Evolutionary conservation across 2,329 filamentous ascomycete genomes (phyloP).

Genomic region (Cladorrhinum sp.): DNA sequence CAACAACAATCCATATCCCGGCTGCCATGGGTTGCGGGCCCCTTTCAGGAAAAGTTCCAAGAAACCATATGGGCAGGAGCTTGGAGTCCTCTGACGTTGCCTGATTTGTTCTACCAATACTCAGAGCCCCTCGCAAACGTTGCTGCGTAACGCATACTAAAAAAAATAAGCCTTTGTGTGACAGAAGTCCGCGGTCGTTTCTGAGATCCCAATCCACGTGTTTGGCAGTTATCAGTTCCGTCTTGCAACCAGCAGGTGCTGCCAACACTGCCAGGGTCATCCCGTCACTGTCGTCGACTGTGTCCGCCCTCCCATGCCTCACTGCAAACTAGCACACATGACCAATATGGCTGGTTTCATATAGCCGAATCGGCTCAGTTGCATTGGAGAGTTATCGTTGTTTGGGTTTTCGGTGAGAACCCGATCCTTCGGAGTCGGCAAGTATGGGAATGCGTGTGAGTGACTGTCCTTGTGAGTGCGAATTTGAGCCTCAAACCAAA

Average conservation of each 20-base stretch:
- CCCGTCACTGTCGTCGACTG: neutral
- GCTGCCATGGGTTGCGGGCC: neutral
- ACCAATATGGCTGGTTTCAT: neutral
- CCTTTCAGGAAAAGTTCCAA: neutral
- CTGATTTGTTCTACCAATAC: neutral
- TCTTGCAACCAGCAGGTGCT: neutral
- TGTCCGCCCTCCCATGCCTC: neutral
- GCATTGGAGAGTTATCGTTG: neutral
- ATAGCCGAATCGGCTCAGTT: neutral
- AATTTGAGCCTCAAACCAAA: neutral
- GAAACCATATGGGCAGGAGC: neutral
- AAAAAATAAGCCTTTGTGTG: neutral
- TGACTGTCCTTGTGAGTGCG: too few species aligned
- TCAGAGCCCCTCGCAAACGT: neutral
- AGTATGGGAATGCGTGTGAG: too few species aligned
- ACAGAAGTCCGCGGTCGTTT: neutral
- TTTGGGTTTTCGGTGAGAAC: neutral
- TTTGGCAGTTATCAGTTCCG: neutral
- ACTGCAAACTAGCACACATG: neutral
- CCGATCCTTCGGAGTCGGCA: neutral
- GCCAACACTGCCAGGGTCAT: neutral
- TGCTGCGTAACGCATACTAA: neutral
- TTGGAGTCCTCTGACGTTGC: neutral
- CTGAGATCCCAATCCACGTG: neutral
- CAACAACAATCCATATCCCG: neutral